Evolutionary conservation across 768 basidiomycete genomes (phyloP).

Genomic region (Kwoniella heveanensis): DNA sequence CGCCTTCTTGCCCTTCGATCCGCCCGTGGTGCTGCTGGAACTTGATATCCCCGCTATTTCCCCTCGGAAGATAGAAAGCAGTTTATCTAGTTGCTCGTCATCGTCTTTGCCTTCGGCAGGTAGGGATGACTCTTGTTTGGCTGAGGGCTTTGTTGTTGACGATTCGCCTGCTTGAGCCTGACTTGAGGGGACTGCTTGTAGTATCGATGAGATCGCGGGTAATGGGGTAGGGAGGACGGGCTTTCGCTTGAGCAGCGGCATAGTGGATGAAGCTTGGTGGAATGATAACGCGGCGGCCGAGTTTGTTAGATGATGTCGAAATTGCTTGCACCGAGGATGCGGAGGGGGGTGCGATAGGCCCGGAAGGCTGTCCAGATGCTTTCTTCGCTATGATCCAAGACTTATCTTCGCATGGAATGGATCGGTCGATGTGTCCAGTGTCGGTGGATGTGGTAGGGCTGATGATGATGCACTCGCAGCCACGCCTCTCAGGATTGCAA

Average conservation of each 20-base stretch:
- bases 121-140: background rate
- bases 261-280: slow-evolving; percentile 6
- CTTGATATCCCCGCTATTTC: slow-evolving; percentile 32
- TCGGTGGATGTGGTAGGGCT: too few species aligned
- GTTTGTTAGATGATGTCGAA: too few species aligned
- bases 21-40: background rate
- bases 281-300: too few species aligned
- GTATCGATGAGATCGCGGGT: slow-evolving; percentile 40
- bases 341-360: too few species aligned
- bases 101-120: slow-evolving; percentile 53
- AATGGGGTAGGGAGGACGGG: slow-evolving; percentile 45
- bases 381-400: too few species aligned
- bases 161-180: slow-evolving; percentile 16
- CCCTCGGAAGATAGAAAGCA: slow-evolving; percentile 43
- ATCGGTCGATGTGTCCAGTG: too few species aligned
- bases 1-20: slow-evolving; percentile 18
- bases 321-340: too few species aligned
- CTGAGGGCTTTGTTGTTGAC: slow-evolving; percentile 3
- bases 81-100: slow-evolving; percentile 49
- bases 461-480: too few species aligned
- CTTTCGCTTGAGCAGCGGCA: slow-evolving; percentile 49
- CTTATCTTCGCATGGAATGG: too few species aligned
- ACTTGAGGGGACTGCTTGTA: slow-evolving; percentile 34
- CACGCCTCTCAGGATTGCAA: too few species aligned
- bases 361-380: too few species aligned